A percentile compares a stretch with the other conserved stretches of the same genome.
phyloP scores from a whole-genome alignment of 495 filamentous ascomycete species.

The Daldinia concentrica region DNA sequence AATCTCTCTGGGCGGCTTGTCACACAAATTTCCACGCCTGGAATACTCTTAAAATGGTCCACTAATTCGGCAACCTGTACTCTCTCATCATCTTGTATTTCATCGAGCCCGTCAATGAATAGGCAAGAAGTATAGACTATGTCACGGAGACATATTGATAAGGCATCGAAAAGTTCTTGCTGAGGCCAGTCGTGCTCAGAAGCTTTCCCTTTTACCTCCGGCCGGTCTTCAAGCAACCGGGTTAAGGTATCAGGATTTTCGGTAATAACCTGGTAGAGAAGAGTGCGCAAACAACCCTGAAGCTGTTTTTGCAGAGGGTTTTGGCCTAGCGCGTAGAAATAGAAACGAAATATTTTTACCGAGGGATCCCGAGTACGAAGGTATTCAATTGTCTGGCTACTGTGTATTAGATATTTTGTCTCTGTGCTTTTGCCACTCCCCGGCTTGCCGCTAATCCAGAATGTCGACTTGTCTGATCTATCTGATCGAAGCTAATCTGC shows the following conservation, averaged over 20 bases:
- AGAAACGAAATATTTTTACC: conserved; percentile 13
- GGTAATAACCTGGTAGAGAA: not conserved
- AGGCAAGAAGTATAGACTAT: not conserved
- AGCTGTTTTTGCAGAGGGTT: conserved; percentile 12
- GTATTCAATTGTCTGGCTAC: not conserved
- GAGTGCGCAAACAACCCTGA: conserved; percentile 15
- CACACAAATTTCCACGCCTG: not conserved
- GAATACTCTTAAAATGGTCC: not conserved
- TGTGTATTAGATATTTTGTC: not conserved
- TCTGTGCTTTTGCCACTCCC: not conserved
- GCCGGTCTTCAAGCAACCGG: not conserved
- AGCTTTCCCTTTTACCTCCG: not conserved
- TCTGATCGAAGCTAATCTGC: not conserved
- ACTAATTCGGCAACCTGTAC: not conserved
- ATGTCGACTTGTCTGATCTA: not conserved
- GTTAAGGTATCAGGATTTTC: not conserved
- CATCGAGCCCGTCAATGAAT: not conserved
- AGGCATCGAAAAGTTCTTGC: not conserved
- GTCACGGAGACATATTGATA: not conserved
- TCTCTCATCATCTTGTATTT: not conserved
- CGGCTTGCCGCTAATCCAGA: not conserved
- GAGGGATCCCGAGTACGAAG: conserved; percentile 1
- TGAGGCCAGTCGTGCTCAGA: not conserved
- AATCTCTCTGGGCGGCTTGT: not conserved
- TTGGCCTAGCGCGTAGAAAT: conserved; percentile 18